phyloP scores from a whole-genome alignment of 495 filamentous ascomycete genomes.

The Trichoderma virens region DNA sequence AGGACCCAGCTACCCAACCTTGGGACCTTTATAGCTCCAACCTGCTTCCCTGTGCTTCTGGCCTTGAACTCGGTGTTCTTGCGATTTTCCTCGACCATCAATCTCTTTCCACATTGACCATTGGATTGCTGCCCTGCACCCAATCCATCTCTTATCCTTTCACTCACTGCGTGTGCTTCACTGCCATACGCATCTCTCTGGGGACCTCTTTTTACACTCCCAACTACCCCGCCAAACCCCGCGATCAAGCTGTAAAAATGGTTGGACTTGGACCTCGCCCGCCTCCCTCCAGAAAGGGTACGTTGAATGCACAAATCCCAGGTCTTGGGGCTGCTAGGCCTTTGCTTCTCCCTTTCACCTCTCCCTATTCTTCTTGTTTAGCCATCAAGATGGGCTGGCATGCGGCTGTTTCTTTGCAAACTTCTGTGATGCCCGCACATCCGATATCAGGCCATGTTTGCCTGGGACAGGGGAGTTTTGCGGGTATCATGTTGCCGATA shows the following conservation, averaged over 20 bases:
- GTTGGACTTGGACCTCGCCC: conserved; percentile 66
- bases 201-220: neutral
- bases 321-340: neutral
- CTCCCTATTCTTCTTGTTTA: neutral
- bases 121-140: neutral
- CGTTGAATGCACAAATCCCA: conserved; percentile 33
- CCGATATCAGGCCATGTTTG: neutral
- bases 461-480: neutral
- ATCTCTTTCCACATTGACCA: neutral
- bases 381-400: too few relatives aligned
- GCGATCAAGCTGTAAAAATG: conserved; percentile 44
- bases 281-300: conserved; percentile 70
- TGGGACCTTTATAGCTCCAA: neutral
- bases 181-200: neutral
- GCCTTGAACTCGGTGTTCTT: neutral
- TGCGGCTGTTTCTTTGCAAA: too few relatives aligned
- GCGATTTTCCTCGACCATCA: neutral
- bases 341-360: neutral
- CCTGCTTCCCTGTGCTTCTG: neutral
- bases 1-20: neutral
- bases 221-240: conserved; percentile 11
- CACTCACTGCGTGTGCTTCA: neutral
- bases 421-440: neutral
- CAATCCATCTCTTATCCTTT: neutral
- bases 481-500: neutral